Percentiles rank a stretch among this genome's conserved stretches.
Conservation (phyloP, 257 asterid species). For the Solanum etuberosum region DNA sequence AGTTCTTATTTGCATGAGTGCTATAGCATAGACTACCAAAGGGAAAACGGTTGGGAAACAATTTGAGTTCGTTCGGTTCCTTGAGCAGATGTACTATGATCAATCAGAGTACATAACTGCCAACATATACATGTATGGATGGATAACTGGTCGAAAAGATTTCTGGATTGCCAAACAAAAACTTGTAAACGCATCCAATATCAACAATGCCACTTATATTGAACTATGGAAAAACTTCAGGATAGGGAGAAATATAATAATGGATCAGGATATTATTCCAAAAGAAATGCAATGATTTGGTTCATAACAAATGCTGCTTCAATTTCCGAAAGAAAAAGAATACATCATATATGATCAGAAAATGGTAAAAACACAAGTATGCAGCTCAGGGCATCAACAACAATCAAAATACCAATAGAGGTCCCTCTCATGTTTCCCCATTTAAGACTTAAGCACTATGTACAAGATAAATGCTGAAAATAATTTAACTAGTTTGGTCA, state of each 20-base stretch:
- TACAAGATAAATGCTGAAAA: not conserved
- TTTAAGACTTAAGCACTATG: not conserved
- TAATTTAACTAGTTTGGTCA: not conserved
- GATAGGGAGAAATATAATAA: not conserved
- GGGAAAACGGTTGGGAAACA: not conserved
- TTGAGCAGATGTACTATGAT: not conserved
- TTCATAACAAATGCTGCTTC: not conserved
- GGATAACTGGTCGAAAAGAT: not conserved
- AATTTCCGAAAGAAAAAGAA: not conserved
- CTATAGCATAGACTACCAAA: not conserved
- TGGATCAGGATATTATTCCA: not conserved
- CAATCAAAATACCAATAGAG: not conserved
- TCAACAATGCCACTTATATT: not conserved
- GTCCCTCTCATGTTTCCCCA: not conserved
- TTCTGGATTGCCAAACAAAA: not conserved
- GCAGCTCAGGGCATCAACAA: not conserved
- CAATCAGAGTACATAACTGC: not conserved
- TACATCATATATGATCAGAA: not conserved
- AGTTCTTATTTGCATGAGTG: not conserved
- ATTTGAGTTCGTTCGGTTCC: not conserved
- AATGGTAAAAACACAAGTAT: not conserved
- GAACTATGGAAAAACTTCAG: not conserved
- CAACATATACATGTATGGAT: not conserved
- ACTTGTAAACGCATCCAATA: not conserved
- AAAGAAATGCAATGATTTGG: not conserved